Conservation (phyloP, 306 rosid species). For the Cicer cuneatum region DNA sequence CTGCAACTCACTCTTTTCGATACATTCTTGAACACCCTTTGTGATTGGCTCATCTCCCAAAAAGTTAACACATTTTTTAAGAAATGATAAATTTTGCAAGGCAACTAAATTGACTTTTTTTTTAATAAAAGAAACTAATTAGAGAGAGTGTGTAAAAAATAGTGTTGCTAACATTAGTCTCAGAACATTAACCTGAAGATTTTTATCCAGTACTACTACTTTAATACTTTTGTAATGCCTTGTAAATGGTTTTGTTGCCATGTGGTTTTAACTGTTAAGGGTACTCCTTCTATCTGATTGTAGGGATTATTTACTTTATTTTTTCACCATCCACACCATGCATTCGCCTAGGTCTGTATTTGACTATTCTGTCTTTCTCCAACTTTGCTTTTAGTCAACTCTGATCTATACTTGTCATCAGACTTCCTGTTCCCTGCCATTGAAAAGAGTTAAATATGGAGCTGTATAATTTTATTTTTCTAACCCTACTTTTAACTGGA, state of each 20-base stretch:
- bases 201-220: too few species aligned
- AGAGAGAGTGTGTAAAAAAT: neutral
- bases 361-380: neutral
- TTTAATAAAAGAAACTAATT: neutral
- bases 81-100: neutral
- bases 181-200: neutral
- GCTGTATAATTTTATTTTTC: neutral
- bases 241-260: too few species aligned
- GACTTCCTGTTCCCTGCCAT: neutral
- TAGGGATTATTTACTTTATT: neutral
- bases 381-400: neutral
- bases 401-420: neutral
- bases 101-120: neutral
- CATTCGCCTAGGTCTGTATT: constrained; percentile 9
- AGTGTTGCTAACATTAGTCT: neutral
- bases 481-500: neutral
- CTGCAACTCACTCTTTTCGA: neutral
- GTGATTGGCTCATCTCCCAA: neutral
- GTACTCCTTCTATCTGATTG: neutral
- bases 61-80: neutral
- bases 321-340: neutral
- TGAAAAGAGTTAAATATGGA: neutral
- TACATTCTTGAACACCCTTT: neutral
- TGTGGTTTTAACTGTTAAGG: neutral
- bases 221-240: too few species aligned